These are phyloP conservation scores for Blastocystis sp. DNA, from an alignment of 352 stramenopile genomes.

Conservation along the genomic window DNA sequence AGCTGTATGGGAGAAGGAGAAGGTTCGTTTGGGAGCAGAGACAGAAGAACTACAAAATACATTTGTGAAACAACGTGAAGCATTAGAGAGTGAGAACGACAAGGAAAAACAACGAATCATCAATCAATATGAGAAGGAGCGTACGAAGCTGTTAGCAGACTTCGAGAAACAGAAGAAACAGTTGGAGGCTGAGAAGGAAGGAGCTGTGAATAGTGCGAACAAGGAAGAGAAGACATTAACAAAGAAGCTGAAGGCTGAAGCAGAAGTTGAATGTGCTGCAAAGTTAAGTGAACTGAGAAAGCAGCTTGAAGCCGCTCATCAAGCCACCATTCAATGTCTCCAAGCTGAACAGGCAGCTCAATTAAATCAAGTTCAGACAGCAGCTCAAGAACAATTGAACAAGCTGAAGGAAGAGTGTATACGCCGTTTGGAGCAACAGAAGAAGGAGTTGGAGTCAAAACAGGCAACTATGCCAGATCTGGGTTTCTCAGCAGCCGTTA, in stretches of 20 bases:
- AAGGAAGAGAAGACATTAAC: conserved; percentile 7
- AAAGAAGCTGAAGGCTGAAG: conserved; percentile 30
- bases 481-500: neutral
- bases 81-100: neutral
- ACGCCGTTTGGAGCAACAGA: conserved; percentile 2
- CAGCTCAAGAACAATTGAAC: neutral
- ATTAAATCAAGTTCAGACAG: neutral
- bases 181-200: conserved; percentile 33
- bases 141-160: neutral
- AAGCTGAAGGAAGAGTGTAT: conserved; percentile 31
- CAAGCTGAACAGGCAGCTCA: neutral
- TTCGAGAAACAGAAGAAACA: conserved; percentile 56
- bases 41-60: neutral
- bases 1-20: conserved; percentile 13
- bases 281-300: neutral
- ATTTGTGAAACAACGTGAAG: conserved; percentile 40
- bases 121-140: conserved; percentile 53
- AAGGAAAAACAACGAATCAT: conserved; percentile 39
- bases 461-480: neutral
- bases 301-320: neutral
- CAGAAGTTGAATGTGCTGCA: neutral
- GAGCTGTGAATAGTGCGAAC: neutral
- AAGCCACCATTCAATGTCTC: neutral
- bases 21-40: neutral
- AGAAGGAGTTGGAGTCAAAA: conserved; percentile 36